Conservation (phyloP, 2,329 filamentous ascomycete species). For the Trichoderma afroharzianum region DNA sequence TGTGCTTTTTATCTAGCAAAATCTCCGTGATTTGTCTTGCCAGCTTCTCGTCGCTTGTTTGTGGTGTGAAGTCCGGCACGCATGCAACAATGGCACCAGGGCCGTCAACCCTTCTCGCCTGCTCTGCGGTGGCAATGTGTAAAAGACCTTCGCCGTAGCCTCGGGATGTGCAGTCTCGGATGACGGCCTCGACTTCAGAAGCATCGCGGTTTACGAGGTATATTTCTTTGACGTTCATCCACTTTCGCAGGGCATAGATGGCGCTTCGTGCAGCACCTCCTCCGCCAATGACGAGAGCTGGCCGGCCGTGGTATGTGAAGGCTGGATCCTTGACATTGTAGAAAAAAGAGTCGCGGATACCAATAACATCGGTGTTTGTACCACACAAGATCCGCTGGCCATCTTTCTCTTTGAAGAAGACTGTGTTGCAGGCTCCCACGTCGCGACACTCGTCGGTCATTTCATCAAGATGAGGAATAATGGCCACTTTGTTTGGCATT, state of each 20-base stretch:
- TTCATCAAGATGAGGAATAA: constrained; percentile 9
- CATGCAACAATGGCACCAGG: constrained; percentile 9
- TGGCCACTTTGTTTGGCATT: constrained; percentile 13
- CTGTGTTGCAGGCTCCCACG: constrained; percentile 14
- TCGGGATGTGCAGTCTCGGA: neutral
- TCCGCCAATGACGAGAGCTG: constrained; percentile 7
- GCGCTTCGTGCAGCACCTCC: constrained; percentile 11
- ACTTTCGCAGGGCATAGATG: constrained; percentile 10
- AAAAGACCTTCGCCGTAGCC: constrained; percentile 4
- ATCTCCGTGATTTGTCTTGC: constrained; percentile 2
- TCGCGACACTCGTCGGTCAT: constrained; percentile 11
- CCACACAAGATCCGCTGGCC: constrained; percentile 2
- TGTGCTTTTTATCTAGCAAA: constrained; percentile 3
- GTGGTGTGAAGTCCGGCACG: constrained; percentile 1
- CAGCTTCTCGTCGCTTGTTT: neutral
- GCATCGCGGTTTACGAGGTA: constrained; percentile 5
- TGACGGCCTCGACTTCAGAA: constrained; percentile 4
- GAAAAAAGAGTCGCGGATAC: constrained; percentile 7
- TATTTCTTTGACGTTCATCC: constrained; percentile 12
- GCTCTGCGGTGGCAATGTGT: neutral
- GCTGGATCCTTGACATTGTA: constrained; percentile 10
- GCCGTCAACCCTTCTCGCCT: neutral
- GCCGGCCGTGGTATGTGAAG: neutral
- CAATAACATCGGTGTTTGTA: constrained; percentile 11
- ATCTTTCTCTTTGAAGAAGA: neutral